Evolutionary conservation across 495 filamentous ascomycete genomes (phyloP), one percentile per base, ranked within the genome.

Genomic region (Hyaloscypha bicolor): DNA sequence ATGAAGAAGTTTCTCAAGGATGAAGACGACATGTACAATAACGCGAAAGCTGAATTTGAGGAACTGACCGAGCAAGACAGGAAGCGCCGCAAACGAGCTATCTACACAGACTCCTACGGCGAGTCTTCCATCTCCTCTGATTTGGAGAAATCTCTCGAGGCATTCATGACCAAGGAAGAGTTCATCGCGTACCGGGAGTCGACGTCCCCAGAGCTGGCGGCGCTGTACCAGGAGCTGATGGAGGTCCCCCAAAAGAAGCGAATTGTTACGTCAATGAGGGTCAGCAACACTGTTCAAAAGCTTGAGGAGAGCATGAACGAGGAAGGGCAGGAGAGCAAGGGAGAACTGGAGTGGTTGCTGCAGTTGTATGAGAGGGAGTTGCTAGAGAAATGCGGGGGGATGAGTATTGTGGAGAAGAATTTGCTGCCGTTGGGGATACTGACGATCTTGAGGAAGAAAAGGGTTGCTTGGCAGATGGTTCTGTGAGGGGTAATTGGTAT

Each of bases 361-460:
- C 74, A 83, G 69, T 66, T 86, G 39, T 86, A 87, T 71, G 80
- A 74, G 3, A 70, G 76, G 12, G 85, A 88, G 58, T 69, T 88
- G 68, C 59, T 83, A 45, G 73, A 77, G 42, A 65, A 74, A 11
- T 86, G 80, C 71, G 85, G 85, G 9, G 83, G 84, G 2, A 65
- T 85, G 71, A 77, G 71, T 39, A 72, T 88, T 58, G 83, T 85
- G 22, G 86, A 88, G 48, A 77, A 80, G 67, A 79, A 79, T 42
- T 79, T 85, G 63, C 73, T 89, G 66, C 85, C 86, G 0, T 76
- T 85, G 42, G 84, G 86, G 0, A 70, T 88, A 35, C 70, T 87
- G 68, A 75, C 70, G 22, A 80, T 85, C 78, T 76, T 88, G 69
- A 80, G 80, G 71, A 80, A 79, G 42, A 82, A 83, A 72, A 82